Evolutionary conservation across 176 grass and related monocot genomes (phyloP), one percentile per base, ranked within the genome.

Genomic region (Miscanthus lutarioriparius): DNA sequence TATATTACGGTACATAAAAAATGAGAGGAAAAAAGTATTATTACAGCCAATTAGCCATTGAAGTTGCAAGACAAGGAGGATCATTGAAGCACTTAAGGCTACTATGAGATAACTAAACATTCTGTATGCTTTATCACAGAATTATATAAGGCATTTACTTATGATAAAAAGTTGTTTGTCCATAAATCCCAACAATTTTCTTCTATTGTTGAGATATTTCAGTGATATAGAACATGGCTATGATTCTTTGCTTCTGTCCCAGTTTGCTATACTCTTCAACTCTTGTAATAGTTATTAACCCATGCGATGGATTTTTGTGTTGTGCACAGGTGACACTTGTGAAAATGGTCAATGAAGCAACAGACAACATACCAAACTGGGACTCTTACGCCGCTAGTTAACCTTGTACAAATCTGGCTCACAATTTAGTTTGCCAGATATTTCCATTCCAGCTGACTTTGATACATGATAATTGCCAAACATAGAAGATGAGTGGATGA

Each of bases 301-400:
- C 23, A 5, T 80, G 30, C 3, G 1, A 17, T 73, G 30, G 22
- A 35, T 51, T 66, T 79, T 71, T 51, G 28, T 76, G 20, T 77
- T 85, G 36, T 30, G 37, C 40, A 51, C 64, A 97, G 95, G 90
- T 83, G 65, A 97, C 92, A 79, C 92, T 97, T 84, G 92, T 97
- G 63, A 97, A 91, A 65, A 97, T 97, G 95, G 84, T 97, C 20
- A 97, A 94, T 69, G 95, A 97, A 91, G 95, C 95, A 72, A 91
- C 90, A 37, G 76, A 79, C 35, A 97, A 70, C 67, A 97, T 94
- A 77, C 88, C 86, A 2, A 85, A 91, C 66, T 97, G 95, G 95
- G 92, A 93, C 53, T 71, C 84, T 23, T 91, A 86, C 15, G 81
- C 70, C 65, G 75, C 84, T 26, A 43, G 11, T 38, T 90, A 37